Evolutionary conservation across 371 early-diverging fungal genomes (phyloP), one percentile per base, ranked within the genome.

Genomic region (Gilbertella persicaria): DNA sequence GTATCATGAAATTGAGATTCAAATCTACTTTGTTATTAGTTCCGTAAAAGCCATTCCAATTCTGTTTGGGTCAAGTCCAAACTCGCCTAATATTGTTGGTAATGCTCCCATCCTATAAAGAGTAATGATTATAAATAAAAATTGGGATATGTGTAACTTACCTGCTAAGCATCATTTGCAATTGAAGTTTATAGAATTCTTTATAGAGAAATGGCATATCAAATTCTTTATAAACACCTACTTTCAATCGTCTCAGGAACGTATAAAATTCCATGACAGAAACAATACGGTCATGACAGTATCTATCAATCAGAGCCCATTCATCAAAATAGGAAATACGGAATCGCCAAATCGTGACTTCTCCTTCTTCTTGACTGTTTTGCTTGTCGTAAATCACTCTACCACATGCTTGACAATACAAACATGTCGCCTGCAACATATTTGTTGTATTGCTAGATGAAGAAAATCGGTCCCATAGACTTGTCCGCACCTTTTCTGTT

Each of bases 251-350:
- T 43, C 92, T 82, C 33, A 93, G 79, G 64, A 93, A 93, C n/a
- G 79, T 78, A 61, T 91, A 95, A 57, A 95, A 94, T 53, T 91
- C 93, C 55, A 88, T 85, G 8, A 84, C 91, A 9, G 94, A 85
- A 7, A 90, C 83, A 7, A 95, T 56, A 2, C 92, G 78, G 66
- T 91, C 92, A 10, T 92, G 84, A 63, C 95, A 95, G 43, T 79
- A 74, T 6, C 73, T 69, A 51, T 94, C 94, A 33, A 94, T 85
- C 25, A 87, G 84, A 13, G 79, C 69, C 91, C 92, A 93, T 12
- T 88, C 85, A 52, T 83, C 80, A 28, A 71, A 64, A 23, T 85
- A 80, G 1, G 89, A 83, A 37, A 90, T 80, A 17, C 83, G 78
- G 65, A 92, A 92, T 42, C 85, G 80, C 66, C 85, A 90, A 2